Evolutionary conservation across 345 rosid species (phyloP), one percentile per base, ranked within the genome.

Genomic region (Eucalyptus dawsonii): DNA sequence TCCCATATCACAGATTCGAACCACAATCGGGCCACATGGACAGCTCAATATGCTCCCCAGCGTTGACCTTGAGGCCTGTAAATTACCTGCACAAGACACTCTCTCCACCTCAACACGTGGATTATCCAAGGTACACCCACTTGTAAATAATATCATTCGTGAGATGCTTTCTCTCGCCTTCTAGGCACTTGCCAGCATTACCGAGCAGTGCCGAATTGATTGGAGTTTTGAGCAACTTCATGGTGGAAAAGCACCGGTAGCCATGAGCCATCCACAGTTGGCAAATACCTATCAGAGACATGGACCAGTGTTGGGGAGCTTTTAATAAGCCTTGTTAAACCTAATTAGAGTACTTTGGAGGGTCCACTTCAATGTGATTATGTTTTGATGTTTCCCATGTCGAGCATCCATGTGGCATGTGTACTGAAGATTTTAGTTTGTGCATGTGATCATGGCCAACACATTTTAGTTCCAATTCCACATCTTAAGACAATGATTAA

Each of bases 381-480:
- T 91, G 94, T 91, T 88, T 87, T 44, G 87, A 29, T 92, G 92
- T 90, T 91, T 92, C 93, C 90, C 88, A 91, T 91, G 94, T 81
- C 62, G 90, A 88, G 50, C 53, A 40, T 76, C 83, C 83, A 76
- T 76, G 83, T 21, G 83, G 42, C 83, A 76, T 62, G 15, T 76
- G 47, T 40, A 5, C 85, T 40, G 27, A 76, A 76, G 85, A 76
- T 45, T 27, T 62, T 88, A 24, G n/a, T 47, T 24, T 31, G 31
- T 17, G 49, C 31, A 83, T 45, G 44, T 89, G 69, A 53, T 86
- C 92, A 93, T 92, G 91, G 93, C 94, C 88, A 90, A 92, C 93
- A 92, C 91, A 91, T 85, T 89, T 72, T 90, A 62, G 45, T 89
- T 80, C 87, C 85, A 76, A 76, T 76, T 40, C 47, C 85, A 76